A percentile compares a stretch with the other conserved stretches of the same genome.
phyloP scores from a whole-genome alignment of 345 rosid species.

The Eucalyptus regnans region DNA sequence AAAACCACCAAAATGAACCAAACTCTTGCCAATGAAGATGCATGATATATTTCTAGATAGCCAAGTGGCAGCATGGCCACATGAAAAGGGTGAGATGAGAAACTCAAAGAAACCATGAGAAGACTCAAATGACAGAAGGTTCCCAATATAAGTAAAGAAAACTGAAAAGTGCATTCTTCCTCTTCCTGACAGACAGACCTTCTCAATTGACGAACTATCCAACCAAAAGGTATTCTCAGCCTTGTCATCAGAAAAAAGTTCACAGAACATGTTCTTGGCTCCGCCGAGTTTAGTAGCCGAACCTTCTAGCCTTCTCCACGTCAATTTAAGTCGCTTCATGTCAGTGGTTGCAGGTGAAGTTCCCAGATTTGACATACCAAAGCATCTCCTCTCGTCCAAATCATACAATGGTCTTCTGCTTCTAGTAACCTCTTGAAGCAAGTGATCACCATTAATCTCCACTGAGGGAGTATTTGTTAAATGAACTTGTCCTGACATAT shows the following conservation, averaged over 20 bases:
- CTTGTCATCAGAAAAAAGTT: conserved; percentile 37
- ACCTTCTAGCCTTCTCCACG: conserved; percentile 65
- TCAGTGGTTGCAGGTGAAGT: conserved; percentile 8
- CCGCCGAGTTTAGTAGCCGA: conserved; percentile 64
- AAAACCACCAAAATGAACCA: not conserved
- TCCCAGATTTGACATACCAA: conserved; percentile 16
- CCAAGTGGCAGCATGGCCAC: not conserved
- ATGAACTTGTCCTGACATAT: conserved; percentile 25
- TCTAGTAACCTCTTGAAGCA: conserved; percentile 11
- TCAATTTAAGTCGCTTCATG: conserved; percentile 41
- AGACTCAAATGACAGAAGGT: not conserved
- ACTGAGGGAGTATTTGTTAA: conserved; percentile 8
- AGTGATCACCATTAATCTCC: conserved; percentile 8
- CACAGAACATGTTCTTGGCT: conserved; percentile 54
- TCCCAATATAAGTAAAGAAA: not conserved
- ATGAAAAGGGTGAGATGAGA: not conserved
- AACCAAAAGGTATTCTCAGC: conserved; percentile 88
- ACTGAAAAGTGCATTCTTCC: not conserved
- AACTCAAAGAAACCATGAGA: not conserved
- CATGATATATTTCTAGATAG: not conserved
- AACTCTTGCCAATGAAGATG: not conserved
- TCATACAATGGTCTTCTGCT: conserved; percentile 3
- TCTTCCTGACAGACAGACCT: conserved; percentile 27
- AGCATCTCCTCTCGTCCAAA: conserved; percentile 8
- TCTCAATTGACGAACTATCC: conserved; percentile 90